These are phyloP conservation scores for Ophiostoma ips DNA, from an alignment of 2,329 filamentous ascomycete genomes.

Conservation along the genomic window DNA sequence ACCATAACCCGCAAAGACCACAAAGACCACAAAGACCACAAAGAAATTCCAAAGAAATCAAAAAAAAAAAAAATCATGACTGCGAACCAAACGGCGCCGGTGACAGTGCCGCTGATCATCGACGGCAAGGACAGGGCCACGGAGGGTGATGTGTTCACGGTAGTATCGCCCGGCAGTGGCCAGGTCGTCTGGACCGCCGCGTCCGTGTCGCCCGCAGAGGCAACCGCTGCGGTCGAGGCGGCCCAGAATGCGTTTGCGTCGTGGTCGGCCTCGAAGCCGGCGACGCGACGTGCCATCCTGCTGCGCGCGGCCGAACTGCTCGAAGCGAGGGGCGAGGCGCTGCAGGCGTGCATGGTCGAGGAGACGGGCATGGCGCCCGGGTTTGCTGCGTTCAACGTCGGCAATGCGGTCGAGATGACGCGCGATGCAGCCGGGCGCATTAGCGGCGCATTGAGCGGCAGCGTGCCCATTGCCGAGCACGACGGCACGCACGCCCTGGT, in stretches of 20 bases:
- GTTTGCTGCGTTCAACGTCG: conserved; percentile 29
- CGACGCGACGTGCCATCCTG: conserved; percentile 53
- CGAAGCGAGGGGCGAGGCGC: conserved; percentile 42
- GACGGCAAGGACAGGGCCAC: conserved; percentile 19
- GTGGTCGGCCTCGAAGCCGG: conserved; percentile 52
- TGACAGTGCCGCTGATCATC: conserved; percentile 18
- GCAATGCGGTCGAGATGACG: conserved; percentile 16
- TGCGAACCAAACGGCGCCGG: background rate
- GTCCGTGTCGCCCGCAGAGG: conserved; percentile 17
- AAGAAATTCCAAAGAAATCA: background rate
- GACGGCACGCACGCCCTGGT: conserved; percentile 38
- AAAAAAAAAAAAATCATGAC: background rate
- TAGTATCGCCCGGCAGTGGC: conserved; percentile 19
- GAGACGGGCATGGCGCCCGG: too few species aligned
- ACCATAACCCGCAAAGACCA: too few species aligned
- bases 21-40: background rate
- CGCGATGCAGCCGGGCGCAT: conserved; percentile 30
- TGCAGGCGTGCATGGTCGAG: conserved; percentile 41
- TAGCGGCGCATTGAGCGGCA: background rate
- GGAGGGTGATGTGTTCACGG: background rate
- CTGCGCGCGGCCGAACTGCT: conserved; percentile 54
- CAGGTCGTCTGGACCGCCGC: conserved; percentile 18
- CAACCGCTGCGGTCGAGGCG: conserved; percentile 20
- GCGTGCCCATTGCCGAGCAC: background rate
- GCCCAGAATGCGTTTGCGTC: conserved; percentile 53